Base-by-base conservation (phyloP, 2,329 filamentous ascomycete species). In the Fusarium anguioides region DNA sequence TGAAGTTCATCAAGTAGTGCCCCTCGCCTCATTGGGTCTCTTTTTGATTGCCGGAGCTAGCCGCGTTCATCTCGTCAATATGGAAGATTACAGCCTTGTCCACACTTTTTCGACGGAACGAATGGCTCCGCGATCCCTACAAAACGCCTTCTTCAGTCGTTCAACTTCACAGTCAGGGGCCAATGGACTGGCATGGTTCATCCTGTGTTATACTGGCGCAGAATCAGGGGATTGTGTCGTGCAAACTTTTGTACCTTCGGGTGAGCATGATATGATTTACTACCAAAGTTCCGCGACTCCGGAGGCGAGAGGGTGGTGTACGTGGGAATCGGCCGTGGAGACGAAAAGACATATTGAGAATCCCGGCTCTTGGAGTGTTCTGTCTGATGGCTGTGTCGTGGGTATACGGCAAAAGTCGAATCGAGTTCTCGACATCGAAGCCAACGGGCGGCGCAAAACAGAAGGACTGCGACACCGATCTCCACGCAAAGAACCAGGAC, bases 281-380 rank as follows among this genome's bases (percentile, higher is more conserved):
- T 84, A 89, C 49, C 82, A 41, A 80, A 83, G 58, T 41, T 60
- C 67, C 41, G 61, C 71, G 4, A 78, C 76, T 1, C 76, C 79
- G 3, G 77, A 77, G 1, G 78, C 75, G 17, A 79, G 80, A 33
- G 80, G 78, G 8, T 85, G 81, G 61, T 86, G 82, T 63, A 74
- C 80, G 2, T 88, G 85, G 86, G 73, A 76, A 8, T 81, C 83
- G 21, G 83, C 85, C 3, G 82, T 79, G 17, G 83, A 87, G 67
- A 76, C 81, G 4, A 83, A 79, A 36, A 83, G 85, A 44, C 82
- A 80, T 10, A 81, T 93, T 9, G 76, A 82, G n/a, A 84, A 89
- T 35, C 89, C 89, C 0, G 91, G 91, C 0, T 75, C 79, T 0
- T 93, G 90, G 90, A 86, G 89, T 61, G 80, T 86, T 2, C 80